A percentile compares a stretch with the other conserved stretches of the same genome.
Evolutionary conservation across 306 rosid species (phyloP).

Genomic region (Trifolium subterraneum): DNA sequence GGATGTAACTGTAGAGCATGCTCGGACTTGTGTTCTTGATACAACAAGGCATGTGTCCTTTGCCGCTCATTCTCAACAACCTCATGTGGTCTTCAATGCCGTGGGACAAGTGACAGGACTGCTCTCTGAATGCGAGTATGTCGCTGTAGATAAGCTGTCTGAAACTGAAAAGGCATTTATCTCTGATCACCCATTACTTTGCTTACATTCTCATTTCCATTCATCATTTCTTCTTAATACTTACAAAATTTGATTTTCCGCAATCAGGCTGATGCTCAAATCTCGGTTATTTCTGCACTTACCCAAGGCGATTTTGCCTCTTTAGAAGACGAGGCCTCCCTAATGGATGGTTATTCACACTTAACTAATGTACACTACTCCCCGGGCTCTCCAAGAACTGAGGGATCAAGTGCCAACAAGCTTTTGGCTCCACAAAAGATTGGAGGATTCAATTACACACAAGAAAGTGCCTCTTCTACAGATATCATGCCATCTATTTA

Average conservation of each 20-base stretch:
- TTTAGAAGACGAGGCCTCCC: conserved; percentile 72
- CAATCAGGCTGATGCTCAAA: conserved; percentile 74
- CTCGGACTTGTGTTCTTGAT: conserved; percentile 80
- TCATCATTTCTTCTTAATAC: conserved; percentile 33
- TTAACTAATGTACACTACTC: conserved; percentile 52
- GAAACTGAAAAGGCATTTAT: conserved; percentile 81
- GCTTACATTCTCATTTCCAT: conserved; percentile 17
- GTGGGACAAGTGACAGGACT: conserved; percentile 86
- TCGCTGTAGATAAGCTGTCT: conserved; percentile 71
- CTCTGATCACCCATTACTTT: conserved; percentile 38
- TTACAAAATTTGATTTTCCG: conserved; percentile 36
- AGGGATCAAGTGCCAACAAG: conserved; percentile 69
- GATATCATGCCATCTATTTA: conserved; percentile 81
- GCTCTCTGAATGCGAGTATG: conserved; percentile 67
- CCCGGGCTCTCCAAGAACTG: conserved; percentile 63
- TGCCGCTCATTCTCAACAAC: conserved; percentile 58
- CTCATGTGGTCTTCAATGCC: conserved; percentile 82
- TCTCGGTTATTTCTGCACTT: conserved; percentile 65
- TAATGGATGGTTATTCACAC: conserved; percentile 54
- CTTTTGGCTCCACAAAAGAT: conserved; percentile 61
- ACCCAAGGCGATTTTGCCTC: conserved; percentile 58
- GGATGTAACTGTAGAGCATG: conserved; percentile 95
- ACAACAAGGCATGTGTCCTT: conserved; percentile 52
- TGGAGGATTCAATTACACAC: conserved; percentile 66
- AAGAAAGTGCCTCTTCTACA: conserved; percentile 66